These are phyloP conservation scores for Tylopilus subfusipes DNA, from an alignment of 768 basidiomycete genomes.

Conservation along the genomic window DNA sequence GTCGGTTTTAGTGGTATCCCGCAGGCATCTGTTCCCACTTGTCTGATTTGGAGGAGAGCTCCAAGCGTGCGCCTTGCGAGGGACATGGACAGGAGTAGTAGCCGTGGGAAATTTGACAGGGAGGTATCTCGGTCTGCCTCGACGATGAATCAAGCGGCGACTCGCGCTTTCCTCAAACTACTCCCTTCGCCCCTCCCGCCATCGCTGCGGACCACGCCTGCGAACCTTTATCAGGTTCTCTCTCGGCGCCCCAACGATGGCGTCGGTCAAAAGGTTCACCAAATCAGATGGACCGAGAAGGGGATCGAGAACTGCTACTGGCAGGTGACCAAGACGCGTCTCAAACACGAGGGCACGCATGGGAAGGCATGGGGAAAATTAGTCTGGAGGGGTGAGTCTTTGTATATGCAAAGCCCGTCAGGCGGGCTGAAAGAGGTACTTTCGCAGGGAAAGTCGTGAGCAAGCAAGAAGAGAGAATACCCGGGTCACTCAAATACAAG, in stretches of 20 bases:
- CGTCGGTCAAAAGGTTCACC: slow-evolving; percentile 64
- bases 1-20: slow-evolving; percentile 66
- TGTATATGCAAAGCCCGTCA: neutral
- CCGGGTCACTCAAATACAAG: slow-evolving; percentile 68
- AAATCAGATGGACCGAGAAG: slow-evolving; percentile 70
- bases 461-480: slow-evolving; percentile 57
- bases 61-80: slow-evolving; percentile 1
- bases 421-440: slow-evolving; percentile 8
- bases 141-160: slow-evolving; percentile 26
- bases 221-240: slow-evolving; percentile 70
- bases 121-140: neutral
- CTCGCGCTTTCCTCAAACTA: slow-evolving; percentile 46
- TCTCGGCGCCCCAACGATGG: slow-evolving; percentile 66
- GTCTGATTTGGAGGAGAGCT: slow-evolving; percentile 6
- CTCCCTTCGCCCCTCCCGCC: slow-evolving; percentile 60
- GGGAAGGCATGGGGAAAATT: slow-evolving; percentile 83
- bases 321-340: slow-evolving; percentile 65
- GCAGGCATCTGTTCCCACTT: slow-evolving; percentile 45
- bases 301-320: slow-evolving; percentile 67
- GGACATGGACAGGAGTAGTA: slow-evolving; percentile 3
- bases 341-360: slow-evolving; percentile 71
- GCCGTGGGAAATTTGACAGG: slow-evolving; percentile 11
- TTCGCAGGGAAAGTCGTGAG: slow-evolving; percentile 58
- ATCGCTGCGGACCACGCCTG: slow-evolving; percentile 51
- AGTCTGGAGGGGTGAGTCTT: slow-evolving; percentile 67